Base-by-base conservation (phyloP, 2,329 filamentous ascomycete genomes). In the Aspergillus persii region DNA sequence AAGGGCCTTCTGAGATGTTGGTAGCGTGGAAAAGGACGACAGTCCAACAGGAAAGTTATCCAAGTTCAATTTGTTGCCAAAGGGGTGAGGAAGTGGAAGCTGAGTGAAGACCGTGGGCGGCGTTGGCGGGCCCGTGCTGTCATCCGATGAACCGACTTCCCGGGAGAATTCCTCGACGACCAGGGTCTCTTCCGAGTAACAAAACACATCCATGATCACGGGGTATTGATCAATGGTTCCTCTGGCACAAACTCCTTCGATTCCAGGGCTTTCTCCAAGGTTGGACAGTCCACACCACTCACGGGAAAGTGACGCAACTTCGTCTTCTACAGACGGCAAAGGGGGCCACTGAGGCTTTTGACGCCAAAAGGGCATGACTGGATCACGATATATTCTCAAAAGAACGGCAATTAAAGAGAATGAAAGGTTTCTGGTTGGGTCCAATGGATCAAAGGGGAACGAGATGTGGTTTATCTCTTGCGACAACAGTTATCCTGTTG, bases 221-320 rank as follows among this genome's bases (percentile, higher is more conserved):
- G 79, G 79, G 56, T 72, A 72, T 61, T 81, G 79, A 62, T 80
- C 77, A 61, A 80, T 67, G 47, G 73, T 70, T 48, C 79, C 79
- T 63, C 75, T 69, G 56, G 58, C 64, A 54, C 69, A 63, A 18
- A 69, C 68, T n/a, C 72, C 72, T 56, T 75, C 71, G 18, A 70
- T 36, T 23, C 71, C 71, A 2, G 71, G 69, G 39, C 70, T 70
- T 56, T 71, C 70, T 57, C 68, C 65, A 31, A 69, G 61, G 49
- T 68, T 65, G 55, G 70, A 68, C 31, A 69, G 61, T 52, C 73
- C 74, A 30, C 72, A 59, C 11, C 77, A 54, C 63, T 81, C 78
- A 61, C 74, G 74, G 18, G 76, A 71, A 29, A 80, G 70, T 31
- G 78, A 75, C 36, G 69, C 67, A n/a, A 66, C 61, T 63, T 79